phyloP scores from a whole-genome alignment of 176 grass and related monocot species.

The Oryza officinalis region DNA sequence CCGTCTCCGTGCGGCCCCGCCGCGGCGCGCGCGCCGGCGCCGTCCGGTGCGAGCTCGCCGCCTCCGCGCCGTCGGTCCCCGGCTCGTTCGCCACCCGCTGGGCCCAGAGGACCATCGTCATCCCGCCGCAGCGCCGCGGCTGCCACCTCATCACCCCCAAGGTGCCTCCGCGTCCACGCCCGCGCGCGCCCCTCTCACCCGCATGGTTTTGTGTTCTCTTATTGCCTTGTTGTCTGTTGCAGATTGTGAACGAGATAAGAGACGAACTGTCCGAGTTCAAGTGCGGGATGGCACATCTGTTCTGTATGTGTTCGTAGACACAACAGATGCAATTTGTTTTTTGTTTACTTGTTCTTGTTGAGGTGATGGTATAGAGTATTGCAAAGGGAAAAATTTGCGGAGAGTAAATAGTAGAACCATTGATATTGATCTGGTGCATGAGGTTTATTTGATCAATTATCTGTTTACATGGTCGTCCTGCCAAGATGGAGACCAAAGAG shows the following conservation, averaged over 20 bases:
- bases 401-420: not conserved
- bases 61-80: slow-evolving; percentile 33
- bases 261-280: slow-evolving; percentile 78
- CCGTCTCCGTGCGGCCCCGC: slow-evolving; percentile 17
- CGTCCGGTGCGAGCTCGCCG: slow-evolving; percentile 48
- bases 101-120: slow-evolving; percentile 86
- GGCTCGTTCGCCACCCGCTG: slow-evolving; percentile 63
- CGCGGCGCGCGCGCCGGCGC: not conserved
- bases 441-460: not conserved
- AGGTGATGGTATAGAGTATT: not conserved
- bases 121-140: slow-evolving; percentile 82
- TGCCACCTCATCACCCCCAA: slow-evolving; percentile 92
- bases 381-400: not conserved
- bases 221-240: slow-evolving; percentile 2
- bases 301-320: slow-evolving; percentile 56
- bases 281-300: slow-evolving; percentile 85
- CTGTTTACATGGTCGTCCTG: not conserved
- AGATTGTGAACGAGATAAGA: slow-evolving; percentile 76
- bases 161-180: not conserved
- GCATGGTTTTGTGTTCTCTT: not conserved
- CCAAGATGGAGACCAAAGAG: not conserved
- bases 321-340: not conserved
- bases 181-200: too few species aligned
- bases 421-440: not conserved
- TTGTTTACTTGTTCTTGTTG: not conserved